Base-by-base conservation (phyloP, 2,329 filamentous ascomycete genomes). In the Lasiodiplodia gonubiensis region DNA sequence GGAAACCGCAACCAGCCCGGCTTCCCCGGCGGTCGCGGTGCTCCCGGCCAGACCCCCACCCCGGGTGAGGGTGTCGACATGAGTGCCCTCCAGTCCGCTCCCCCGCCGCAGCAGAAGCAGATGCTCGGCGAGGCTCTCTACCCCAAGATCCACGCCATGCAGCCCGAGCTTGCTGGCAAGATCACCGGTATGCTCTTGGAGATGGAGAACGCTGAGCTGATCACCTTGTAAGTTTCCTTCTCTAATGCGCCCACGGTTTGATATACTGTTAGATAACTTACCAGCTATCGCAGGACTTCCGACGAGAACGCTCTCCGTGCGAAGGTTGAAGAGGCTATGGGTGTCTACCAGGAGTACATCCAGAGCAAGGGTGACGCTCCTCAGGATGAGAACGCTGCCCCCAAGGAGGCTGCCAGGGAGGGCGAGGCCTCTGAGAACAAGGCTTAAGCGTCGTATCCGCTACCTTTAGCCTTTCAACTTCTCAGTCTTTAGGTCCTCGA, bases 101-200 rank as follows among this genome's bases (percentile, higher is more conserved):
- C 86, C 42, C 86, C 90, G 48, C 86, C 86, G 59, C 92, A 97
- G 84, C 95, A 98, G 87, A 99, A 99, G 89, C 95, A 99, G 87
- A 92, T 98, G 82, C 89, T 99, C 66, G 95, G 95, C 80, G 95
- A 99, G 85, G 90, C 93, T 74, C 91, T 99, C 75, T 99, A 98
- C 88, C 95, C 95, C 78, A 99, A 98, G 91, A 98, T 99, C 77
- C 90, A 94, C 81, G 89, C 88, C 73, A 90, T 97, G 82, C 95
- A 99, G 85, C 92, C 93, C 69, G 94, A 97, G 76, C 87, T 99
- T 76, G 95, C 95, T 70, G 95, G 95, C 79, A 99, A 99, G 90
- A 98, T 99, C 81, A 99, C 95, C 70, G 95, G 95, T 83, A 99
- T 99, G 95, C 91, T 99, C 76, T 84, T 99, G 75, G 95, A 99